Conservation (phyloP, 192 early-diverging fungal species). For the Linnemannia elongata region DNA sequence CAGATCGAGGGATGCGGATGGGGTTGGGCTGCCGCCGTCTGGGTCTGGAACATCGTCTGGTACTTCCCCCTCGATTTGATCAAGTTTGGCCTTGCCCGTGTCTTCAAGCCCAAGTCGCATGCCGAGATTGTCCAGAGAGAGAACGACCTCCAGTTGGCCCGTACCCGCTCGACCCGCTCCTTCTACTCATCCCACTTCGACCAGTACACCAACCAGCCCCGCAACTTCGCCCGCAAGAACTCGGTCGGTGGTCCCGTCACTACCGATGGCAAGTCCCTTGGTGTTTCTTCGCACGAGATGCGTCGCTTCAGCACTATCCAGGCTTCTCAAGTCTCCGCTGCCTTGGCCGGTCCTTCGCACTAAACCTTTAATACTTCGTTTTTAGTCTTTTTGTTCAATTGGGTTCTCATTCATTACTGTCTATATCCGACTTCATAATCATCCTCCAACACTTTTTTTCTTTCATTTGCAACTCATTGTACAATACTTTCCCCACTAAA, state of each 20-base stretch:
- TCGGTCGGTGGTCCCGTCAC: slow-evolving; percentile 57
- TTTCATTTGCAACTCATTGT: neutral
- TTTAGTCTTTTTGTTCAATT: neutral
- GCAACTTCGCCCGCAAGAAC: slow-evolving; percentile 61
- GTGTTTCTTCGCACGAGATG: slow-evolving; percentile 75
- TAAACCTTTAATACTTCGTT: slow-evolving; percentile 18
- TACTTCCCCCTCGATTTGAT: slow-evolving; percentile 82
- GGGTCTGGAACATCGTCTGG: slow-evolving; percentile 88
- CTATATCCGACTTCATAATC: slow-evolving; percentile 8
- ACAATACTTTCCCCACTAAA: slow-evolving; percentile 1
- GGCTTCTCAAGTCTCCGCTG: slow-evolving; percentile 68
- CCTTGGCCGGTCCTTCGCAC: slow-evolving; percentile 54
- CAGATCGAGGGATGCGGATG: slow-evolving; percentile 79
- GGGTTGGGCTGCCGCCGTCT: slow-evolving; percentile 81
- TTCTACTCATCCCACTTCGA: slow-evolving; percentile 74
- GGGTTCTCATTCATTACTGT: neutral
- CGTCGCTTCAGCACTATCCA: slow-evolving; percentile 82
- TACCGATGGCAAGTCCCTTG: slow-evolving; percentile 67
- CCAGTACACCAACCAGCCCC: slow-evolving; percentile 62
- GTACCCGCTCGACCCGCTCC: slow-evolving; percentile 72
- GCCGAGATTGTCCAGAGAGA: slow-evolving; percentile 35
- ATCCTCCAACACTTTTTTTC: neutral
- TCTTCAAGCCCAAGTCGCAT: slow-evolving; percentile 67
- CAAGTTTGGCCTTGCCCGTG: slow-evolving; percentile 77
- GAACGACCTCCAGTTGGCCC: slow-evolving; percentile 63